Evolutionary conservation across 345 rosid species (phyloP), one percentile per base, ranked within the genome.

Genomic region (Clausena lansium): DNA sequence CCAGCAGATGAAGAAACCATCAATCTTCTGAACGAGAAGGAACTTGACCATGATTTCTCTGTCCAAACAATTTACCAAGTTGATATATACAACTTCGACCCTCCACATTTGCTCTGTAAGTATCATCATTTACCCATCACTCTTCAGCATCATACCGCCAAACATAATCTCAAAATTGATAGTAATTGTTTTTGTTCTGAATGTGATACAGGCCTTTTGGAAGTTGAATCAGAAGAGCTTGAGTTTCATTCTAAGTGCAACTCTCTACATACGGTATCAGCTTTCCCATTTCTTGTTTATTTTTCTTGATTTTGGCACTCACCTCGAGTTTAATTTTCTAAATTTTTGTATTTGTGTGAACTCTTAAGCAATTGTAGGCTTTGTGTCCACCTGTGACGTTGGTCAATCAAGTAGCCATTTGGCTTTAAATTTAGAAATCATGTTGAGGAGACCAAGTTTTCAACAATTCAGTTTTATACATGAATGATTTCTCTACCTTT

Each of bases 81-180:
- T 45, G 73, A 84, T 68, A 67, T 69, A 14, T 71, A 64, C 73
- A 54, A 39, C 10, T 50, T 17, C 67, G 83, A 84, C 1, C 88
- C 88, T 0, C 9, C 4, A 6, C 73, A 39, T 0, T 69, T 89
- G 45, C 86, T 84, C 59, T 71, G 90, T 87, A 74, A 80, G 85
- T 61, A 9, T 2, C 27, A 65, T 32, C 3, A 17, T 33, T 8
- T 50, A 4, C 6, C 20, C 55, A 41, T 50, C 20, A 50, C 55
- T 50, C 55, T 50, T 62, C 9, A 61, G 5, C 8, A 22, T 22
- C n/a, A 25, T 7, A 6, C 9, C 27, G 9, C 24, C 14, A 11
- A 15, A 25, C 10, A 54, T 19, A 6, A 5, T 60, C 33, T 25
- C 17, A 9, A 60, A 4, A 11, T 13, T 62, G 22, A 5, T 28